Conservation (phyloP, 108 stramenopile species). For the Cyclotella cryptica region DNA sequence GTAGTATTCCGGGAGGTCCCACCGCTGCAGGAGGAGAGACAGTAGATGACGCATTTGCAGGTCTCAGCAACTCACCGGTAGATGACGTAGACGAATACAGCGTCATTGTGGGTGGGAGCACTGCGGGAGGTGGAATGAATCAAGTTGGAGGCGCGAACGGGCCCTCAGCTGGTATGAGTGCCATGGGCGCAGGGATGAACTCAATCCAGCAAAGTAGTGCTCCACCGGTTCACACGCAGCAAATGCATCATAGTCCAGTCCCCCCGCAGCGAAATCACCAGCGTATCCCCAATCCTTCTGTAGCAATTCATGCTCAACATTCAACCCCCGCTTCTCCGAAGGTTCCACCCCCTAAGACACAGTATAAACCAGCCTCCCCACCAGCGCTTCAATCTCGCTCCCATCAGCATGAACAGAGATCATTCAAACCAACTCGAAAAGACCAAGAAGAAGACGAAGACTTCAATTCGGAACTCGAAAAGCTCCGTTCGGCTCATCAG, state of each 20-base stretch:
- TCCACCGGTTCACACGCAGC: no score
- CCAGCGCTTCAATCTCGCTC: neutral
- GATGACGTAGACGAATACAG: constrained; percentile 35
- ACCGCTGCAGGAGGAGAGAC: constrained; percentile 55
- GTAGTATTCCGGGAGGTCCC: constrained; percentile 1
- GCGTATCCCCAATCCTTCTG: no score
- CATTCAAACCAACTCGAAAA: constrained; percentile 9
- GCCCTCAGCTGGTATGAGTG: neutral
- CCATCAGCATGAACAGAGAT: neutral
- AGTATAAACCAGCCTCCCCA: neutral
- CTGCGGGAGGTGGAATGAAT: constrained; percentile 17
- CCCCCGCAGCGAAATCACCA: no score
- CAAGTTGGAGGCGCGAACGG: constrained; percentile 11
- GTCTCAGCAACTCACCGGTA: constrained; percentile 52
- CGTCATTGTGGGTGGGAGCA: constrained; percentile 34
- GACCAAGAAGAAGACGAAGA: constrained; percentile 13
- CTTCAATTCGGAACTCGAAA: constrained; percentile 60
- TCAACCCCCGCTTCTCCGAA: neutral
- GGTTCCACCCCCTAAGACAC: constrained; percentile 9
- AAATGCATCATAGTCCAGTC: no score
- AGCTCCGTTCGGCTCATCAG: constrained; percentile 68
- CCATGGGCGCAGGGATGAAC: neutral
- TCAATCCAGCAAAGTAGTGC: no score
- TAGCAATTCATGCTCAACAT: no score
- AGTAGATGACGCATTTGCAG: constrained; percentile 88